Base-by-base conservation (phyloP, 2,329 filamentous ascomycete genomes). In the Microdochium trichocladiopsis region DNA sequence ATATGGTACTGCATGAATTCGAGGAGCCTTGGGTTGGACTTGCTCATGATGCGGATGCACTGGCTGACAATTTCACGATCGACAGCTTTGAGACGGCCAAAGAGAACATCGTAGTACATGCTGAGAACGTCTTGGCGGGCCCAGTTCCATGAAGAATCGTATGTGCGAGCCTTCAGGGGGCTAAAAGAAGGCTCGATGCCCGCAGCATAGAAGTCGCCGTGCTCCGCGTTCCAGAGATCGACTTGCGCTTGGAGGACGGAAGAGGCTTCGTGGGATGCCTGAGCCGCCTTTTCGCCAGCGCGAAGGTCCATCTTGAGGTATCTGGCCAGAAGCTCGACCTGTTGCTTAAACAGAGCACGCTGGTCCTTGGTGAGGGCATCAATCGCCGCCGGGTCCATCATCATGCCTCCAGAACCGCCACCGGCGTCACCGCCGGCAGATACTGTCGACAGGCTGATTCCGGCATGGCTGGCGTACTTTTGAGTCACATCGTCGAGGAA, bases 1-100 rank as follows among this genome's bases (percentile, higher is more conserved):
- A 99, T 99, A 74, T 99, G 94, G 64, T 99, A 97, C 69, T 99
- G 94, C 94, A 99, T 99, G 72, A 96, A 99, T 61, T 99, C 93
- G 53, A 99, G 82, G 1, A 99, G 83, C 33, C 90, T 87, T 2
- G 94, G 94, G 68, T 97, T 99, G 31, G 94, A 96, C 57, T 94
- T 88, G 77, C 96, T 99, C 94, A 99, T 99, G 73, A 99, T 94
- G 60, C 90, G 88, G 65, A 99, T 97, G 74, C 94, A 99, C 69
- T 92, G 92, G 72, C 92, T 96, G 67, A 99, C 94, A 63, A 97
- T 99, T 71, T 99, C 94, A 57, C 94, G 89, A 65, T 99, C 94
- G 41, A 99, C 88, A 49, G 86, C 90, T 75, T 94, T 84, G 51
- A 99, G 83, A 55, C 94, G 85, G 53, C 94, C 94, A 63, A 99